These are phyloP conservation scores for Xanthoparmelia taractica DNA, from an alignment of 495 filamentous ascomycete genomes.

Conservation along the genomic window DNA sequence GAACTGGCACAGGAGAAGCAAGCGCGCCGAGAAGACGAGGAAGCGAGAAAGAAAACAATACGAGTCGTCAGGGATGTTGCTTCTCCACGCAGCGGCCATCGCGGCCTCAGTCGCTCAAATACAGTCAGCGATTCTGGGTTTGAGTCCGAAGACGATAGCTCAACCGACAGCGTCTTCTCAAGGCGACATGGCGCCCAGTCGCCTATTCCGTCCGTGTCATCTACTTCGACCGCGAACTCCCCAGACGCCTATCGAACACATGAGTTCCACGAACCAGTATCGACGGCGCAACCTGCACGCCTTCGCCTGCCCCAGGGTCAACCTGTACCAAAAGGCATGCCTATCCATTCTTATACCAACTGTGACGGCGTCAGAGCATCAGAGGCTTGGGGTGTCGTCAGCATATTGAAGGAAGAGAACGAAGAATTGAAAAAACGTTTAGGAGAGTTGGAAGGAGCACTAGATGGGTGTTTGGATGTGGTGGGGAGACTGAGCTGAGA, in stretches of 20 bases:
- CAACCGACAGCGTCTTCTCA: constrained; percentile 57
- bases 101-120: constrained; percentile 5
- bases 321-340: background rate
- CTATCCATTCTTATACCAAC: constrained; percentile 24
- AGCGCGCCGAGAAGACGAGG: constrained; percentile 47
- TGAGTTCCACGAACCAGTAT: background rate
- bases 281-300: background rate
- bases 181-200: constrained; percentile 42
- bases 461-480: constrained; percentile 64
- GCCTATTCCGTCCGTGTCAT: constrained; percentile 31
- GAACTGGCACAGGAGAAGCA: constrained; percentile 56
- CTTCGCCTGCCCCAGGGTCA: constrained; percentile 4
- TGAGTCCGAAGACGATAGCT: constrained; percentile 48
- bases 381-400: constrained; percentile 64
- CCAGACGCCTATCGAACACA: constrained; percentile 32
- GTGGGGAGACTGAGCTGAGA: constrained; percentile 30
- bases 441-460: constrained; percentile 55
- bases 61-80: constrained; percentile 31
- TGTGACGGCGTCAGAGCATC: constrained; percentile 27
- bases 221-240: constrained; percentile 42
- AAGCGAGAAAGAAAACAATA: constrained; percentile 43
- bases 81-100: constrained; percentile 2
- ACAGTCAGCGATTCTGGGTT: constrained; percentile 30
- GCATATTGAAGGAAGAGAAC: constrained; percentile 66
- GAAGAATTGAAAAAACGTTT: constrained; percentile 59